Conservation (phyloP, 2,329 filamentous ascomycete species). For the Juglanconis sp. region DNA sequence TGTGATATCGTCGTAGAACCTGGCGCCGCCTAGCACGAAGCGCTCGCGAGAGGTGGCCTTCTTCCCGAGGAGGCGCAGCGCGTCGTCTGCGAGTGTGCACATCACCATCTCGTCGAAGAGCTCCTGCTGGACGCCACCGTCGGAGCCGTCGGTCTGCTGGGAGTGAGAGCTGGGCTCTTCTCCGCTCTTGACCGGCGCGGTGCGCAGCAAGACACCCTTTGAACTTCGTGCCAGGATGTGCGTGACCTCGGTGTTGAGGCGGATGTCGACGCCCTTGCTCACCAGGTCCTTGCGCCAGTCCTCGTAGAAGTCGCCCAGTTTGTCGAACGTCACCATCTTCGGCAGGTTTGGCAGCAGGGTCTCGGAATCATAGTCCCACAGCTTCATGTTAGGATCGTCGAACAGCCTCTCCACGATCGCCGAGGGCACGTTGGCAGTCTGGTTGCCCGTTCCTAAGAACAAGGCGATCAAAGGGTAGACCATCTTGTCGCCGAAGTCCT, state of each 20-base stretch:
- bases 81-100: slow-evolving; percentile 45
- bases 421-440: slow-evolving; percentile 67
- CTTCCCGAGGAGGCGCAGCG: slow-evolving; percentile 55
- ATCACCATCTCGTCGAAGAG: slow-evolving; percentile 65
- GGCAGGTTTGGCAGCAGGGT: slow-evolving; percentile 57
- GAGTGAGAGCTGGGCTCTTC: slow-evolving; percentile 28
- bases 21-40: slow-evolving; percentile 66
- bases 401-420: slow-evolving; percentile 64
- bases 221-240: slow-evolving; percentile 48
- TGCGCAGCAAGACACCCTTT: slow-evolving; percentile 49
- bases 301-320: slow-evolving; percentile 58
- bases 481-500: slow-evolving; percentile 65
- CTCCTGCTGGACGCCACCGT: slow-evolving; percentile 47
- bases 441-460: slow-evolving; percentile 58
- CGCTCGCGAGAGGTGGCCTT: slow-evolving; percentile 60
- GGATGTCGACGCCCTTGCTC: slow-evolving; percentile 52
- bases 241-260: slow-evolving; percentile 54
- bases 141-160: slow-evolving; percentile 40
- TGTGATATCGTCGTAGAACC: slow-evolving; percentile 68
- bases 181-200: slow-evolving; percentile 39
- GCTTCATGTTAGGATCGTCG: slow-evolving; percentile 54
- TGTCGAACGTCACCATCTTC: slow-evolving; percentile 65
- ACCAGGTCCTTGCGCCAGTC: slow-evolving; percentile 55
- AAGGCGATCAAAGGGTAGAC: slow-evolving; percentile 69
- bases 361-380: slow-evolving; percentile 57